phyloP scores from a whole-genome alignment of 345 rosid species.

The Populus tremula region DNA sequence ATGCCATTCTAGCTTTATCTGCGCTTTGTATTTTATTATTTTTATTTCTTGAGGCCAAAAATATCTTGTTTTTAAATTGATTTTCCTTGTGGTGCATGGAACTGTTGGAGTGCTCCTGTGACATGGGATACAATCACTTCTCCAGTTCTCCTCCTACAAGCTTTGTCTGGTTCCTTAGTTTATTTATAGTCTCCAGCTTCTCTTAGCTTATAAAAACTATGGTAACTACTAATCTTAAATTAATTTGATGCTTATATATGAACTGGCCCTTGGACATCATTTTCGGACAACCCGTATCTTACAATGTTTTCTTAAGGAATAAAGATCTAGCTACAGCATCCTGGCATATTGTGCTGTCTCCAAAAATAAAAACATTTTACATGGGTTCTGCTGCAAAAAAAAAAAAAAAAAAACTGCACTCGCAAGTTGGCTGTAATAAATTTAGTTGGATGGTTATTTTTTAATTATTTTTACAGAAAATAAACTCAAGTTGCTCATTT shows the following conservation, averaged over 20 bases:
- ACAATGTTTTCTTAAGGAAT: background rate
- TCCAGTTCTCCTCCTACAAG: background rate
- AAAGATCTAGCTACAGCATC: background rate
- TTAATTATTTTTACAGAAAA: no score
- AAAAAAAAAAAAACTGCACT: no score
- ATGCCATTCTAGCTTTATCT: conserved; percentile 3
- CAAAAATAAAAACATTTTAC: no score
- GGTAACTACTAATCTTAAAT: background rate
- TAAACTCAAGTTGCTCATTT: no score
- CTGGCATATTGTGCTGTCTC: no score
- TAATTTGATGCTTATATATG: background rate
- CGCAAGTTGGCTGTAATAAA: no score
- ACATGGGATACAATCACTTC: conserved; percentile 29
- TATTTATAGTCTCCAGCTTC: background rate
- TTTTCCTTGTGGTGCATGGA: background rate
- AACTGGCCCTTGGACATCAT: background rate
- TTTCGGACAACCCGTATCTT: background rate
- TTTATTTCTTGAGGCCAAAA: no score
- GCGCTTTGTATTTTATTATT: background rate
- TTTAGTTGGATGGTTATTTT: no score
- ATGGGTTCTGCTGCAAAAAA: no score
- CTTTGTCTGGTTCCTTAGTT: background rate
- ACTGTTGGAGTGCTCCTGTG: conserved; percentile 20
- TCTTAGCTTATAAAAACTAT: background rate
- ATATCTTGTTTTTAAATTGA: background rate